Base-by-base conservation (phyloP, 768 basidiomycete genomes). In the Butyriboletus loyo region DNA sequence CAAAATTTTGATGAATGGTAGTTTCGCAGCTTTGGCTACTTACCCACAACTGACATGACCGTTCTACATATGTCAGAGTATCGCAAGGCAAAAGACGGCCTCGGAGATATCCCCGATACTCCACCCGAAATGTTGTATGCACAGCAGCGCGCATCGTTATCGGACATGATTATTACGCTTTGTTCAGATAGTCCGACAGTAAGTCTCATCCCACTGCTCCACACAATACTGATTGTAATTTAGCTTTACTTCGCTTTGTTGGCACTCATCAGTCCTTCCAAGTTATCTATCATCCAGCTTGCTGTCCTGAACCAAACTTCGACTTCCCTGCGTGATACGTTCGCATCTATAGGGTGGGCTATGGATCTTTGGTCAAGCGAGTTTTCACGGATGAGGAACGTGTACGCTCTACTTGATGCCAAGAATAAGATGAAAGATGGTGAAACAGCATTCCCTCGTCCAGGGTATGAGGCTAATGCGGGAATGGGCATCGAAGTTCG, bases 241-340 rank as follows among this genome's bases (percentile, higher is more conserved):
- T 17, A 66, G 66, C 47, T 70, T n/a, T 72, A 67, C 48, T 64
- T 66, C 34, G 67, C 65, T n/a, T 50, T 63, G 19, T 49, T 60
- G 30, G 65, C 67, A 11, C 48, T 72, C 28, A 38, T 63, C 14
- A 32, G 21, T 27, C 71, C 71, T 11, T 58, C 61, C 5, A 60
- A 50, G 13, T 34, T 69, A 15, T 66, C 70, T 17, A 52, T 72
- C 35, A 50, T 63, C 17, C 65, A 70, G 39, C 59, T 72, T 7
- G 71, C 70, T 19, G 50, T 69, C 17, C 57, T 72, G 0, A 56
- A 65, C 38, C 63, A 69, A 48, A 59, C 63, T 2, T 56, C 69
- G 1, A 10, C 49, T 9, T 62, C 57, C 9, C 49, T 72, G 36
- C 59, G 61, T 6, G 46, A 41, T 35, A 63, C 70, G 1, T 61